Conservation (phyloP, 768 basidiomycete genomes). For the Dacryopinax spathularia region DNA sequence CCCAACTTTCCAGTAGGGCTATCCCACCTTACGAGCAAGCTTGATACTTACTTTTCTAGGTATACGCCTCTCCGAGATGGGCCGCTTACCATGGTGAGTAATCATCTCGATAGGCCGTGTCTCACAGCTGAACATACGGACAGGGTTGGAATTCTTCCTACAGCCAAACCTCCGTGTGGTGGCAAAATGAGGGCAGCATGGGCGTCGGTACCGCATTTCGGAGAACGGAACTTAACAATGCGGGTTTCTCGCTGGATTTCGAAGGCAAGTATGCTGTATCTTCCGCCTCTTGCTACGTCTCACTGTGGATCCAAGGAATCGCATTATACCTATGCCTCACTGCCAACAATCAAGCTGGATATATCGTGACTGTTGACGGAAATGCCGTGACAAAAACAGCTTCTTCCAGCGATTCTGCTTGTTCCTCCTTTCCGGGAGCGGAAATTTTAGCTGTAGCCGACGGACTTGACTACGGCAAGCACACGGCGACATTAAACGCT, state of each 20-base stretch:
- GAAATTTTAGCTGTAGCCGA: not conserved
- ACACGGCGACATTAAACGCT: not conserved
- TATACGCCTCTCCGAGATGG: not conserved
- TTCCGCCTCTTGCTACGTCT: not conserved
- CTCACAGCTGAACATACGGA: not conserved
- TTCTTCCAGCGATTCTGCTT: not conserved
- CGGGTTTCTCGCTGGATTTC: not conserved
- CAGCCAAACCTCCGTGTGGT: not conserved
- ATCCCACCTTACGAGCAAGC: not conserved
- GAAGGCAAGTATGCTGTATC: not conserved
- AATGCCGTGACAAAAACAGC: not conserved
- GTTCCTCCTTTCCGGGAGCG: not conserved
- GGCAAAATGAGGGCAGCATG: not conserved
- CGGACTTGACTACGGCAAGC: not conserved
- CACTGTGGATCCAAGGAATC: not conserved
- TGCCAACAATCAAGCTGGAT: not conserved
- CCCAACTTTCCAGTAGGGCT: not conserved
- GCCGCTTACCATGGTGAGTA: not conserved
- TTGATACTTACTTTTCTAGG: not conserved
- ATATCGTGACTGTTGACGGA: not conserved
- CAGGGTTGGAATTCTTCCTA: not conserved
- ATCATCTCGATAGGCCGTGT: not conserved
- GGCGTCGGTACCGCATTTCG: not conserved
- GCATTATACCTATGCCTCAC: not conserved
- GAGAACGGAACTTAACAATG: not conserved